Conservation (phyloP, 306 rosid genomes). For the Arachis hypogaea region DNA sequence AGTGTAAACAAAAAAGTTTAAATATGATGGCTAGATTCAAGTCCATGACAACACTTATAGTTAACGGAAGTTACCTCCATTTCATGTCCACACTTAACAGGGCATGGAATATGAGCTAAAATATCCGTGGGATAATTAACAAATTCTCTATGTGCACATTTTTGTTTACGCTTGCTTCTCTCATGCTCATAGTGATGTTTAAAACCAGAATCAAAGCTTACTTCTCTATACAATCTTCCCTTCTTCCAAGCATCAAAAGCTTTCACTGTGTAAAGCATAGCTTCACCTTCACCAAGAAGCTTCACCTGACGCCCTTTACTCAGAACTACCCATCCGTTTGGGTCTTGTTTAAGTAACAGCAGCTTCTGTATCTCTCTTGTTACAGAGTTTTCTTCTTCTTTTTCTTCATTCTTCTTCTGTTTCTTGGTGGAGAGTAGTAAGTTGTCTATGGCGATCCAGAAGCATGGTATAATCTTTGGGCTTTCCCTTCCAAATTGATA, state of each 20-base stretch:
- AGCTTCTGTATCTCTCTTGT: constrained; percentile 22
- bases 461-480: background rate
- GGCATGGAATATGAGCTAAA: constrained; percentile 33
- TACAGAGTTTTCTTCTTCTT: background rate
- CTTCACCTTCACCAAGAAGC: constrained; percentile 27
- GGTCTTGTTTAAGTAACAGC: constrained; percentile 34
- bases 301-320: constrained; percentile 35
- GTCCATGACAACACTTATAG: constrained; percentile 37
- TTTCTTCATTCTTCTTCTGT: background rate
- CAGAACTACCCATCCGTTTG: constrained; percentile 30
- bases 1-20: too few species aligned
- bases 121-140: constrained; percentile 35
- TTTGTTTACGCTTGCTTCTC: background rate
- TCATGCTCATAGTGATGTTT: constrained; percentile 14
- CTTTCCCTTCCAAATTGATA: constrained; percentile 29
- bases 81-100: constrained; percentile 25
- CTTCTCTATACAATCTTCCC: background rate
- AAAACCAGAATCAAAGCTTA: constrained; percentile 30
- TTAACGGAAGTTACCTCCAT: constrained; percentile 35
- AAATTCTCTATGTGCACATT: constrained; percentile 29
- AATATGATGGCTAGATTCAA: background rate
- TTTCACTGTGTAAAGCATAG: background rate
- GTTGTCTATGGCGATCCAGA: constrained; percentile 40
- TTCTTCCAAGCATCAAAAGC: constrained; percentile 22
- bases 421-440: constrained; percentile 16